Conservation (phyloP, 2,329 filamentous ascomycete species). For the Fonsecaea erecta region DNA sequence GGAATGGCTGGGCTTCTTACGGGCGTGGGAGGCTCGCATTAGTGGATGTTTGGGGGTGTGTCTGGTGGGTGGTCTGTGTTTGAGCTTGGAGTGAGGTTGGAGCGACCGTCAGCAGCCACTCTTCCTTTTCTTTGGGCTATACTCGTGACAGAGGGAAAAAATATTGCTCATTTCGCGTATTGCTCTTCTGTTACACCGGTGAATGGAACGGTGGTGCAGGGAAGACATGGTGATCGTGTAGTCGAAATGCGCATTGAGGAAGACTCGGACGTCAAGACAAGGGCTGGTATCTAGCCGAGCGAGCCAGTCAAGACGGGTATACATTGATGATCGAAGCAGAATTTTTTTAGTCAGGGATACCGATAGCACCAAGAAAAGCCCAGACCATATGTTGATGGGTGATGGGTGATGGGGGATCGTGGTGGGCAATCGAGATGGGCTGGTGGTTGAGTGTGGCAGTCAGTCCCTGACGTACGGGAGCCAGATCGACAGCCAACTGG, state of each 20-base stretch:
- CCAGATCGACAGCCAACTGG: background rate
- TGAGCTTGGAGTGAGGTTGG: conserved; percentile 3
- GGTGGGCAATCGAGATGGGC: background rate
- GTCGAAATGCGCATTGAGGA: background rate
- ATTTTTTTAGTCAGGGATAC: background rate
- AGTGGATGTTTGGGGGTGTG: conserved; percentile 16
- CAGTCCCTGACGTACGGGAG: background rate
- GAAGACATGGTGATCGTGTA: background rate
- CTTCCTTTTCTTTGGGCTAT: conserved; percentile 5
- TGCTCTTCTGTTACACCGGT: background rate
- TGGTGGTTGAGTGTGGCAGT: background rate
- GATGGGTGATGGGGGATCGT: background rate
- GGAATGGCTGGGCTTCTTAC: conserved; percentile 11
- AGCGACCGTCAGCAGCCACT: background rate
- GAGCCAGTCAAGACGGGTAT: background rate
- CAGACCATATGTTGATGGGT: too few species aligned
- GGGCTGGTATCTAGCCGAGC: background rate
- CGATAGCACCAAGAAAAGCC: background rate
- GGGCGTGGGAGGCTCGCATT: conserved; percentile 25
- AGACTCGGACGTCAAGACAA: background rate
- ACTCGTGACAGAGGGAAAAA: background rate
- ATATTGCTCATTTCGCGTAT: background rate
- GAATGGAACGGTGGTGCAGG: background rate
- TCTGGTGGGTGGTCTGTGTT: conserved; percentile 7
- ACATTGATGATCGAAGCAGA: background rate